Percentiles rank a stretch among this genome's conserved stretches.
Evolutionary conservation across 1,284 basidiomycete genomes (phyloP).

Genomic region (Amylostereum areolatum): DNA sequence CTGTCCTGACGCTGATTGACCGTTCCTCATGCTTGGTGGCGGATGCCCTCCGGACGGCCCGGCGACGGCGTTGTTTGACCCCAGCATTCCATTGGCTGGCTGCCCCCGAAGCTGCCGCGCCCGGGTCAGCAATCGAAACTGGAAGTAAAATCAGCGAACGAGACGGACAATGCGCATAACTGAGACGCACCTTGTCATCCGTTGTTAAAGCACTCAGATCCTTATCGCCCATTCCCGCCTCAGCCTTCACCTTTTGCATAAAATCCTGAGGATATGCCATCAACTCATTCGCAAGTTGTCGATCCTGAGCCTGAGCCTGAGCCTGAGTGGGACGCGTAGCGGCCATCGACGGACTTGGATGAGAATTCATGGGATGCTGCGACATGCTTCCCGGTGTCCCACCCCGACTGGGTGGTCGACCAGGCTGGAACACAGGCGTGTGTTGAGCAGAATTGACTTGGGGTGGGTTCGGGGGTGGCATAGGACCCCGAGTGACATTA

Average conservation of each 20-base stretch:
- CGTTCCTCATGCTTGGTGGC: conserved; percentile 18
- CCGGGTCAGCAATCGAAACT: too few species aligned
- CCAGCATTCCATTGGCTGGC: too few species aligned
- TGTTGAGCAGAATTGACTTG: conserved; percentile 29
- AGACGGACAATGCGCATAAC: too few species aligned
- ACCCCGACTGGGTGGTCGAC: conserved; percentile 51
- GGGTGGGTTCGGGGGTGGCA: conserved; percentile 43
- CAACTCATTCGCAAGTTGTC: conserved; percentile 31
- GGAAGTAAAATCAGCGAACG: too few species aligned
- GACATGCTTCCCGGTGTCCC: conserved; percentile 34
- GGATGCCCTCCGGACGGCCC: conserved; percentile 18
- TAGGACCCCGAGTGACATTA: conserved; percentile 36
- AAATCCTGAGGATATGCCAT: conserved; percentile 23
- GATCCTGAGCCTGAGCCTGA: conserved; percentile 10
- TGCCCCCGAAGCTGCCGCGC: too few species aligned
- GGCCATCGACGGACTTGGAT: conserved; percentile 51
- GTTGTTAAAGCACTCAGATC: conserved; percentile 36
- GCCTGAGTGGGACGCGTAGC: conserved; percentile 34
- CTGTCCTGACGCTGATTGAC: conserved; percentile 20
- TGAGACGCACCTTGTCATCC: conserved; percentile 50
- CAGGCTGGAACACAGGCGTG: conserved; percentile 34
- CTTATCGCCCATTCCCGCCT: conserved; percentile 43
- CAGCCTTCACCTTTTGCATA: conserved; percentile 35
- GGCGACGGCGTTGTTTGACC: conserved; percentile 12
- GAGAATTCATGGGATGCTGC: conserved; percentile 34